Base-by-base conservation (phyloP, 768 basidiomycete species). In the Melanogaster broomeanus region DNA sequence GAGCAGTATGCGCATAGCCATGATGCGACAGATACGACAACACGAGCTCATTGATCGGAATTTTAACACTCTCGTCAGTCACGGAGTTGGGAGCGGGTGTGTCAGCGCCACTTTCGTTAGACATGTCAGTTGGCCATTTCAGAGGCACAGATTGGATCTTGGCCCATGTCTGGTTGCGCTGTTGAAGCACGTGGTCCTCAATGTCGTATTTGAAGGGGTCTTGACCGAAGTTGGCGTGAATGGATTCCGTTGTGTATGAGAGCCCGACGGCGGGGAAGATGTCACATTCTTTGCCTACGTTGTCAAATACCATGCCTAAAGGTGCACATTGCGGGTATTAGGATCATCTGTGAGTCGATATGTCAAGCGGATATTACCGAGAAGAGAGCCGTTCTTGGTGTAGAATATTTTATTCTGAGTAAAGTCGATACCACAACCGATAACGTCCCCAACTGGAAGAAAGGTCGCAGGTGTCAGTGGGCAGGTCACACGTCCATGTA, bases 341-440 rank as follows among this genome's bases (percentile, higher is more conserved):
- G 21, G 15, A 55, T 35, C 45, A 39, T 25, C 47, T 38, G 25
- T 55, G 37, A 51, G 50, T 63, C 48, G 33, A 49, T 34, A 38
- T 8, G 48, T 44, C 42, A 30, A 37, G 27, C 27, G 13, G 15
- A 18, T 35, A 58, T 21, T 61, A 88, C 90, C 85, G 40, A 93
- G 75, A 56, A 84, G 76, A 15, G 74, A 68, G 12, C 92, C 90
- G 52, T 96, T 96, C 74, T 89, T 93, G 27, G 94, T 97, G 66
- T 87, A 97, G 70, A 98, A 97, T 0, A 84, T 85, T 49, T 79
- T 77, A 51, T 89, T 79, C 18, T 80, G 82, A 39, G 84, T 85
- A 63, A 93, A 97, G 69, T 98, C 93, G 52, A 98, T 79, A 1
- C 96, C 96, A 62, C 93, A 96, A 11, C 96, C 96, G 52, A 99